Evolutionary conservation across 1,139 yeast species (phyloP), one percentile per base, ranked within the genome.

Genomic region (Lodderomyces jiufengensis): DNA sequence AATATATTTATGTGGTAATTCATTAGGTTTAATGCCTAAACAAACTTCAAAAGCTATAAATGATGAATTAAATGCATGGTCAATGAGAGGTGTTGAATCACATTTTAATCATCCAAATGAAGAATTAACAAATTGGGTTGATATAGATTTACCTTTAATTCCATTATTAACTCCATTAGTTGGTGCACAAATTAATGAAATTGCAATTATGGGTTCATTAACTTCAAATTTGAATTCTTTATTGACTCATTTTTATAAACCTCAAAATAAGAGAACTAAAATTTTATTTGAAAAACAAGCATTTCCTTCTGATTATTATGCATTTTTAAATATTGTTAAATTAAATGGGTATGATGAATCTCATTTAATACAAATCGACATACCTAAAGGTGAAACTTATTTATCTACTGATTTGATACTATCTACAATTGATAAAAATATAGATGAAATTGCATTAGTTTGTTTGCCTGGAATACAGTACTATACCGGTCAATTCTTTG

Each of bases 231-330:
- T 90, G 51, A 92, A 90, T 52, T 71, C 90, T 0, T 62, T 88
- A 50, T 59, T 90, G 45, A 61, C 80, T 7, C 73, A 86, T 18
- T 90, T 90, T 53, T 90, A 87, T 59, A 72, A 68, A 45, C 97
- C 97, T 0, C 45, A 52, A 7, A 76, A 73, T 1, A 55, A 50
- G 4, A 70, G 80, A 44, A 72, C 76, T 43, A 87, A 87, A 63
- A 84, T 90, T 34, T 54, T 90, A 43, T 84, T 84, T 55, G 97
- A 90, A 52, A 80, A 80, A 48, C 82, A 81, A 40, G 94, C 97
- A 0, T 90, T 90, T 53, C 97, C 97, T 1, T 84, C 95, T 0
- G 97, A 90, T 55, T 84, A 76, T 59, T 90, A 88, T 61, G 95
- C 96, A 2, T 78, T 90, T 44, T 70, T 76, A 45, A 85, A 87